phyloP scores from a whole-genome alignment of 352 stramenopile genomes.

The Phytophthora constricta region DNA sequence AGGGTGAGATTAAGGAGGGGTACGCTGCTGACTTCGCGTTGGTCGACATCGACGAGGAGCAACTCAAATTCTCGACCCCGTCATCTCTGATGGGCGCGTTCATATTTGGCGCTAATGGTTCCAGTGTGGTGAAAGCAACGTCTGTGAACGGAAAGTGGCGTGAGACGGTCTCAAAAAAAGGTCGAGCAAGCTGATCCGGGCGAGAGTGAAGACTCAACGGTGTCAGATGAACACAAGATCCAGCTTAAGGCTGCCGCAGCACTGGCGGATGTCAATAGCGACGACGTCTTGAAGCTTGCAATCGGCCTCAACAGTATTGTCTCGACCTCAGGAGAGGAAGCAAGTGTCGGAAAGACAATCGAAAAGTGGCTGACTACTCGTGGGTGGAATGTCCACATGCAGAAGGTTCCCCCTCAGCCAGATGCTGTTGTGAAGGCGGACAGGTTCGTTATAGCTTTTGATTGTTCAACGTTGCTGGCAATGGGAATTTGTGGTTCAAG shows the following conservation, averaged over 20 bases:
- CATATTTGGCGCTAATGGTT: constrained; percentile 75
- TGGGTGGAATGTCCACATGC: constrained; percentile 78
- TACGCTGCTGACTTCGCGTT: constrained; percentile 76
- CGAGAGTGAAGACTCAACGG: constrained; percentile 13
- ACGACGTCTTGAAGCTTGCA: constrained; percentile 68
- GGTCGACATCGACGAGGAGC: constrained; percentile 71
- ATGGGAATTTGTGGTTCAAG: no score
- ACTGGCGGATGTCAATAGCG: constrained; percentile 60
- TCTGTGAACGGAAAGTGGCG: constrained; percentile 77
- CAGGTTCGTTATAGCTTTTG: constrained; percentile 39
- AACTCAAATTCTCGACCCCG: constrained; percentile 68
- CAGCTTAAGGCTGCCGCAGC: constrained; percentile 57
- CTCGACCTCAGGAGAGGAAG: constrained; percentile 79
- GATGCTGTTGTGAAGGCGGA: constrained; percentile 64
- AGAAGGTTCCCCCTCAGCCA: constrained; percentile 71
- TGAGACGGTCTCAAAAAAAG: constrained; percentile 40
- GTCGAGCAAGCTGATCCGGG: background rate
- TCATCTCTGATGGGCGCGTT: constrained; percentile 70
- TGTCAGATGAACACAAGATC: constrained; percentile 50
- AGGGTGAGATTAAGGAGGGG: constrained; percentile 75
- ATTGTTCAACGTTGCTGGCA: background rate
- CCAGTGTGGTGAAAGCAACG: constrained; percentile 75
- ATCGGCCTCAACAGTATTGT: constrained; percentile 75
- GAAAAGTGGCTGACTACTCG: constrained; percentile 66
- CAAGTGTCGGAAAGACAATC: constrained; percentile 68